A percentile compares a stretch with the other conserved stretches of the same genome.
These are phyloP conservation scores for Dendrobium officinale DNA, from an alignment of 106 monocot species.

Conservation along the genomic window DNA sequence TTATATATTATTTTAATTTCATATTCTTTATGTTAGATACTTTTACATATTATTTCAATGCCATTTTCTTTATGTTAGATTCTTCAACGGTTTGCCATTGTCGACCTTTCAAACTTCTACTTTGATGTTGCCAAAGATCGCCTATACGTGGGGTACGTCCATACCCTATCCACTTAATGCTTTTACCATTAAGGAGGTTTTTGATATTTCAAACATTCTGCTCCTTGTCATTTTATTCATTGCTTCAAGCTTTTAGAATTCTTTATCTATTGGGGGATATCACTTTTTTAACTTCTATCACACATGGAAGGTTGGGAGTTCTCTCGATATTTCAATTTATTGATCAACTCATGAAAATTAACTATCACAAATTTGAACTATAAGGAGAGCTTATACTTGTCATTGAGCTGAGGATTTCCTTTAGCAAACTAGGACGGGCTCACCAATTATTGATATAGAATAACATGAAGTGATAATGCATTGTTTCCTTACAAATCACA, in stretches of 20 bases:
- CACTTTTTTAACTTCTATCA: neutral
- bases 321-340: neutral
- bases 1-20: neutral
- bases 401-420: no score
- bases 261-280: neutral
- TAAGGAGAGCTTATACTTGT: neutral
- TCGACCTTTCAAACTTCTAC: constrained; percentile 96
- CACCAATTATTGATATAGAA: no score
- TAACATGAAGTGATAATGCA: no score
- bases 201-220: neutral
- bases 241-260: neutral
- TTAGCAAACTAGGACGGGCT: no score
- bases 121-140: constrained; percentile 98
- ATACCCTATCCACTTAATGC: neutral
- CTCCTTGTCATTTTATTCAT: neutral
- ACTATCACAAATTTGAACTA: neutral
- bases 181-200: neutral
- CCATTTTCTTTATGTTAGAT: constrained; percentile 38
- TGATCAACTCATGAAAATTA: neutral
- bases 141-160: constrained; percentile 95
- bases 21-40: constrained; percentile 39
- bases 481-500: no score
- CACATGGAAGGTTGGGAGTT: neutral
- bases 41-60: constrained; percentile 12
- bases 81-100: constrained; percentile 90